Conservation (phyloP, 108 stramenopile genomes). For the Hondaea fermentalgiana region DNA sequence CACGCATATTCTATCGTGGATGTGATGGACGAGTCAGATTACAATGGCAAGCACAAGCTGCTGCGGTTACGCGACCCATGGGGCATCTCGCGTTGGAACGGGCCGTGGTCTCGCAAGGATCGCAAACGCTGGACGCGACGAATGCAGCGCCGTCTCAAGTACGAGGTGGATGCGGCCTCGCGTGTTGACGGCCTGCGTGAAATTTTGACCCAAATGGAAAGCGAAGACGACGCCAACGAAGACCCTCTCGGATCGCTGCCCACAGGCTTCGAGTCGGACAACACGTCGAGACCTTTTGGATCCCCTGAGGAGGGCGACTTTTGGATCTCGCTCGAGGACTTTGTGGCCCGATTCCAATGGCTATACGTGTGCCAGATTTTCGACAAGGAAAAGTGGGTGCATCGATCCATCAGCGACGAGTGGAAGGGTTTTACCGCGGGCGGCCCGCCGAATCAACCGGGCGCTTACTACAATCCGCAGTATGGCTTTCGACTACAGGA, state of each 20-base stretch:
- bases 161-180: not conserved
- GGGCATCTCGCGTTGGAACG: conserved; percentile 14
- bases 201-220: not conserved
- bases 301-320: conserved; percentile 17
- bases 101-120: not conserved
- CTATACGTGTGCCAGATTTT: conserved; percentile 17
- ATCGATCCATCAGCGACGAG: not conserved
- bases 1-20: conserved; percentile 19
- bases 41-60: not conserved
- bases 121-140: not conserved
- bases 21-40: not conserved
- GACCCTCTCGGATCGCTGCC: not conserved
- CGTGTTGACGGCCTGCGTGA: not conserved
- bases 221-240: not conserved
- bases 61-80: not conserved
- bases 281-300: not conserved
- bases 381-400: not conserved
- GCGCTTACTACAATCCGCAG: not conserved
- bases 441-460: not conserved
- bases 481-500: not conserved
- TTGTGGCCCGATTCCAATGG: not conserved
- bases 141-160: not conserved
- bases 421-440: not conserved
- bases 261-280: not conserved
- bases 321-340: conserved; percentile 14